Evolutionary conservation across 1,139 yeast species (phyloP).

Genomic region (Blastobotrys apis): DNA sequence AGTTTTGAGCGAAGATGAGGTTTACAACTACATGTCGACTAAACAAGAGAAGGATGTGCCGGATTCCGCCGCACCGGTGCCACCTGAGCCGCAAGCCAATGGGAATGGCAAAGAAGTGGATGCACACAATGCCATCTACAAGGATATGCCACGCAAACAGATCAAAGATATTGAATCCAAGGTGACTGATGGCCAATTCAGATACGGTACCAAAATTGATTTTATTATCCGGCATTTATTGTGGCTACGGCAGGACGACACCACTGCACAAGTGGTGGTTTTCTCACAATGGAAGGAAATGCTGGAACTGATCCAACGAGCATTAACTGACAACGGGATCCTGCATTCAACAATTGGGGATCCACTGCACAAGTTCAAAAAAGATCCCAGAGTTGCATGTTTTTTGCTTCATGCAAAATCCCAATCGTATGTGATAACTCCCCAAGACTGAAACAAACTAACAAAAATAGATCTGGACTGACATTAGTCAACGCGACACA

Average conservation of each 20-base stretch:
- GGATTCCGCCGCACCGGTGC: background rate
- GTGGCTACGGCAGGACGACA: constrained; percentile 55
- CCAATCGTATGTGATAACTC: constrained; percentile 49
- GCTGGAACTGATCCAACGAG: constrained; percentile 60
- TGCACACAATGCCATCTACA: constrained; percentile 6
- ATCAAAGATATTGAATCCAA: background rate
- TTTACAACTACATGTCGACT: constrained; percentile 53
- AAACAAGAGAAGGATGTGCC: constrained; percentile 20
- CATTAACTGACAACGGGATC: constrained; percentile 58
- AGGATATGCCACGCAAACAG: background rate
- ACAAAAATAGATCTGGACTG: constrained; percentile 52
- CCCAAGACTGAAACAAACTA: constrained; percentile 1
- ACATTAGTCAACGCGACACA: constrained; percentile 89
- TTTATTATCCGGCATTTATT: constrained; percentile 66
- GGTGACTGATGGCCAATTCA: constrained; percentile 18
- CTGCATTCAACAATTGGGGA: constrained; percentile 39
- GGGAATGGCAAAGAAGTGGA: background rate
- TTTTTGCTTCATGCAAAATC: constrained; percentile 78
- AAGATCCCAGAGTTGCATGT: constrained; percentile 66
- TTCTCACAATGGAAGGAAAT: constrained; percentile 88
- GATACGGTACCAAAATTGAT: constrained; percentile 82
- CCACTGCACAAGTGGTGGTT: constrained; percentile 69
- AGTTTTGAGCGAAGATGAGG: constrained; percentile 41
- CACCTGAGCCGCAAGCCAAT: background rate
- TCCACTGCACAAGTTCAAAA: constrained; percentile 61